These are phyloP conservation scores for Epithele typhae DNA, from an alignment of 768 basidiomycete genomes.

Conservation along the genomic window DNA sequence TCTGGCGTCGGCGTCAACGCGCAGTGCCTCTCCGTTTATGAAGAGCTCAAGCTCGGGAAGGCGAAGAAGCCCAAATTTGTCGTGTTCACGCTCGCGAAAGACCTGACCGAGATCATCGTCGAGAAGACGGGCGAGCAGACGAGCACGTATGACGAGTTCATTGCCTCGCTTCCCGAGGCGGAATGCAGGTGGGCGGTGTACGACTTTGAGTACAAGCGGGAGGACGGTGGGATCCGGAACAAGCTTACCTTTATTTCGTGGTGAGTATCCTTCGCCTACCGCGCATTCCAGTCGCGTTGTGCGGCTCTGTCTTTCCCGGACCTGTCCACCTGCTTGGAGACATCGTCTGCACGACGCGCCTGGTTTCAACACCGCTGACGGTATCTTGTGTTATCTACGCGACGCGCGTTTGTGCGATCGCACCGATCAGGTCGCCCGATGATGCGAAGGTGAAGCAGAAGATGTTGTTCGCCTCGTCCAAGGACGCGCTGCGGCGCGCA, in stretches of 20 bases:
- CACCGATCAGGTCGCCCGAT: constrained; percentile 73
- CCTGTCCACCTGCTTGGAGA: too few relatives aligned
- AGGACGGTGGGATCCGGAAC: constrained; percentile 72
- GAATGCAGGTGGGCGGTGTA: constrained; percentile 90
- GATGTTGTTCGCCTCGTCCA: constrained; percentile 92
- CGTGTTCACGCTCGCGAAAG: constrained; percentile 63
- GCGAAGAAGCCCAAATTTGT: constrained; percentile 66
- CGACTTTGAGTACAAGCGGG: constrained; percentile 81
- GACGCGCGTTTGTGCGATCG: constrained; percentile 13
- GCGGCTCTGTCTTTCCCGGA: too few relatives aligned
- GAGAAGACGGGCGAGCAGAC: constrained; percentile 50
- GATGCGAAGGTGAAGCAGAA: constrained; percentile 80
- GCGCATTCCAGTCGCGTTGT: too few relatives aligned
- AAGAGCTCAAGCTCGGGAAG: constrained; percentile 73
- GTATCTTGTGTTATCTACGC: constrained; percentile 11
- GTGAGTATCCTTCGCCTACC: constrained; percentile 43
- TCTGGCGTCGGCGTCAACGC: constrained; percentile 64
- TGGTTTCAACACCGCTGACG: constrained; percentile 3
- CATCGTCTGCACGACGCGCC: too few relatives aligned
- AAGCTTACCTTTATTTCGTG: constrained; percentile 84
- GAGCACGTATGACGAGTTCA: constrained; percentile 65
- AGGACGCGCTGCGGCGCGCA: constrained; percentile 66
- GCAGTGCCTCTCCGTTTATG: constrained; percentile 55
- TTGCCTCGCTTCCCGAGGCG: constrained; percentile 64
- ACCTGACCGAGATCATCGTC: constrained; percentile 71